These are phyloP conservation scores for Cyclocybe aegerita DNA, from an alignment of 768 basidiomycete genomes.

Conservation along the genomic window DNA sequence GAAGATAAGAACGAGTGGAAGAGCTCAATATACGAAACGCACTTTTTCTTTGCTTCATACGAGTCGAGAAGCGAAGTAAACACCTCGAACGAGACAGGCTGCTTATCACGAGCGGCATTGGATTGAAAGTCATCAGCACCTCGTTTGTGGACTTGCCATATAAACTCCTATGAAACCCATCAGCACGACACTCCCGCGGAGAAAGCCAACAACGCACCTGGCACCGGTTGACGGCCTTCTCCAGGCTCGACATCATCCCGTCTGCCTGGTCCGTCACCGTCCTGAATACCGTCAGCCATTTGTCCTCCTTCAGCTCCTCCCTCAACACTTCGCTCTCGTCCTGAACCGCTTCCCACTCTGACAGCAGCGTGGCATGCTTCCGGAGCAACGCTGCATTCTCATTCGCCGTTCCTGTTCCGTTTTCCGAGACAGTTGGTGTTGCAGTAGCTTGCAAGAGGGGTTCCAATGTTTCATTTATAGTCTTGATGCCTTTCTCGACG, in stretches of 20 bases:
- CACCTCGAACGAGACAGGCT: conserved; percentile 55
- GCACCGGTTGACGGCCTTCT: conserved; percentile 90
- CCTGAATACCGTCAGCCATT: conserved; percentile 93
- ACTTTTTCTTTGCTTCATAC: conserved; percentile 90
- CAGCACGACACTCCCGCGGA: conserved; percentile 3
- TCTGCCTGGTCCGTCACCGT: conserved; percentile 94
- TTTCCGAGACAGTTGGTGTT: conserved; percentile 45
- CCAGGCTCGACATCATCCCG: conserved; percentile 95
- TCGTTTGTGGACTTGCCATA: conserved; percentile 75
- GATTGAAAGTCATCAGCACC: conserved; percentile 40
- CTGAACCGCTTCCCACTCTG: conserved; percentile 82
- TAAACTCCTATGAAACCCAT: conserved; percentile 64
- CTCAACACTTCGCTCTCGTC: conserved; percentile 77
- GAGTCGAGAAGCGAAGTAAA: conserved; percentile 70
- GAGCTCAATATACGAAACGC: conserved; percentile 18
- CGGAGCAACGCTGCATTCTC: conserved; percentile 56
- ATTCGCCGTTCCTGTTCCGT: conserved; percentile 25
- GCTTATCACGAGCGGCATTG: conserved; percentile 47
- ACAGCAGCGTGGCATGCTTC: conserved; percentile 70
- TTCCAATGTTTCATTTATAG: conserved; percentile 62
- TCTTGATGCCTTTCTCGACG: conserved; percentile 70
- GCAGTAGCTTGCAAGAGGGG: conserved; percentile 52
- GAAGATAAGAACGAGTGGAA: conserved; percentile 2
- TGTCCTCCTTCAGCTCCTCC: conserved; percentile 96
- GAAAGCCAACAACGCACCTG: conserved; percentile 55